Percentiles rank a stretch among this genome's conserved stretches.
Conservation (phyloP, 164 flowering plant genomes). For the Kingdonia uniflora region DNA sequence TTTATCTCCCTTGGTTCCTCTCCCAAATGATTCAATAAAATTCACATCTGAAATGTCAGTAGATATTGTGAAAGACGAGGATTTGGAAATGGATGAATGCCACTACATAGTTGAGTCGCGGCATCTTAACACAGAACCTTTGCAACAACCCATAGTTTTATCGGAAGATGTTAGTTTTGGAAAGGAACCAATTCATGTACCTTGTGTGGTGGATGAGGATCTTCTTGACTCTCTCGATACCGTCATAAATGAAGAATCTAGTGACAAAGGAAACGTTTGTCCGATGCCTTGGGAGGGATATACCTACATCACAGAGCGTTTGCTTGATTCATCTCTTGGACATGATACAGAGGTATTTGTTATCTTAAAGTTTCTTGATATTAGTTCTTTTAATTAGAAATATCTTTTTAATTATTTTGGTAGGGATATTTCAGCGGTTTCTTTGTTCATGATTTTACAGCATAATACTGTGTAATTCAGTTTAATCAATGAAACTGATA, state of each 20-base stretch:
- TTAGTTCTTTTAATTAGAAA: neutral
- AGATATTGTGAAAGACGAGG: slow-evolving; percentile 19
- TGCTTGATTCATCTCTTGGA: slow-evolving; percentile 49
- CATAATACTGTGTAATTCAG: too few relatives aligned
- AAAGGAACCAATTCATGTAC: slow-evolving; percentile 59
- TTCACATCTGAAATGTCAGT: slow-evolving; percentile 4
- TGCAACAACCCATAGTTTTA: slow-evolving; percentile 31
- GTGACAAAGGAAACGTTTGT: slow-evolving; percentile 17
- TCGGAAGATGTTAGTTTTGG: slow-evolving; percentile 90
- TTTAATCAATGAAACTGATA: too few relatives aligned
- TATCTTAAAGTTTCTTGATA: neutral
- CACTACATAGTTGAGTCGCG: slow-evolving; percentile 54
- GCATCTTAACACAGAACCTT: slow-evolving; percentile 30
- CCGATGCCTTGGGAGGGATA: slow-evolving; percentile 87
- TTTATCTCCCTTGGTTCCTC: slow-evolving; percentile 27
- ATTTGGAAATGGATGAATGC: slow-evolving; percentile 74
- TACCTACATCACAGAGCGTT: slow-evolving; percentile 56
- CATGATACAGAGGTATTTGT: slow-evolving; percentile 49
- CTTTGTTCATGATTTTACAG: too few relatives aligned
- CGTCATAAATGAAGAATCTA: slow-evolving; percentile 19
- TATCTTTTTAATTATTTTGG: too few relatives aligned
- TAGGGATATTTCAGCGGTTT: too few relatives aligned
- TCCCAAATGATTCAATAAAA: slow-evolving; percentile 17
- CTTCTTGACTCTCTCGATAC: slow-evolving; percentile 28
- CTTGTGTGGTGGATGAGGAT: slow-evolving; percentile 64